These are phyloP conservation scores for Spergularia azorica DNA, from an alignment of 179 eudicot genomes.

Conservation along the genomic window DNA sequence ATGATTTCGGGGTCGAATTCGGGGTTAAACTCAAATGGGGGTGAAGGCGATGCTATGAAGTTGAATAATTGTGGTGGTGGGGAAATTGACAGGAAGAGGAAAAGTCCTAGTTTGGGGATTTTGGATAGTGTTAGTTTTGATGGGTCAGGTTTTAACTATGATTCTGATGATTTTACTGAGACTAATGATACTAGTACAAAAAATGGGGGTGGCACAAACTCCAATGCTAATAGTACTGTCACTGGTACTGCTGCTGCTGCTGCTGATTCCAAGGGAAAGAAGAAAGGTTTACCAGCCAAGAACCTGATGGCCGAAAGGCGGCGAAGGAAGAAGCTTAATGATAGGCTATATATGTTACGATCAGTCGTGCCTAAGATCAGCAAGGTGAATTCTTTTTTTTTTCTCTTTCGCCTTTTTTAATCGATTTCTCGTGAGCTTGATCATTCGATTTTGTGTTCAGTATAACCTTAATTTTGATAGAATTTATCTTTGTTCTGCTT, in stretches of 20 bases:
- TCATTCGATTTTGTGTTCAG: not conserved
- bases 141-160: constrained; percentile 76
- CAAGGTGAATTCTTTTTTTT: constrained; percentile 65
- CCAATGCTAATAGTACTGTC: constrained; percentile 54
- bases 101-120: constrained; percentile 42
- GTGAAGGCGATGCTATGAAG: constrained; percentile 23
- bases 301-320: constrained; percentile 96
- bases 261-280: constrained; percentile 72
- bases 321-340: constrained; percentile 92
- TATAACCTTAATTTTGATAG: constrained; percentile 18
- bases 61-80: too few relatives aligned
- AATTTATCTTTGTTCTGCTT: constrained; percentile 19
- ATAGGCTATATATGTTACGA: constrained; percentile 86
- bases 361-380: constrained; percentile 98
- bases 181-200: constrained; percentile 31
- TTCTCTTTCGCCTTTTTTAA: constrained; percentile 13
- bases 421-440: constrained; percentile 34
- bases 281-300: constrained; percentile 91
- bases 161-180: constrained; percentile 82
- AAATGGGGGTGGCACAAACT: constrained; percentile 41
- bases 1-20: constrained; percentile 33
- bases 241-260: constrained; percentile 28
- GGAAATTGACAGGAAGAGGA: constrained; percentile 45
- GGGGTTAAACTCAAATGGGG: constrained; percentile 17
- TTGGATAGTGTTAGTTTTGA: constrained; percentile 63